Evolutionary conservation across 805 yeast species (phyloP).

Genomic region (Teunomyces funiuensis): DNA sequence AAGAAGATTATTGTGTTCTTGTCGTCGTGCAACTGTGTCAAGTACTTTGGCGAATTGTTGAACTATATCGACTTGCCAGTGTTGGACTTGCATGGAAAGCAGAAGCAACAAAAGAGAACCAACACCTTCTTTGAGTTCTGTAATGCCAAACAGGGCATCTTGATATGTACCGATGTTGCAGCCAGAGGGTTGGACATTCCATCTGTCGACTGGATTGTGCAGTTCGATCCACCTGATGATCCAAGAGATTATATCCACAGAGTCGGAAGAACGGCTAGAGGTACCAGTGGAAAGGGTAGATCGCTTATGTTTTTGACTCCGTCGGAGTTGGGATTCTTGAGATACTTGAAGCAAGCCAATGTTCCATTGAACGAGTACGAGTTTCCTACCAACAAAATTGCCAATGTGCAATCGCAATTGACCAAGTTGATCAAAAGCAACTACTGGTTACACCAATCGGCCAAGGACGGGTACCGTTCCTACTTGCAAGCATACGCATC

Average conservation of each 20-base stretch:
- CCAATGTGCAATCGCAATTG: slow-evolving; percentile 92
- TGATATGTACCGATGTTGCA: slow-evolving; percentile 97
- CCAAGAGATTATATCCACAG: slow-evolving; percentile 99
- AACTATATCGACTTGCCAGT: slow-evolving; percentile 98
- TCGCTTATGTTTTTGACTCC: slow-evolving; percentile 95
- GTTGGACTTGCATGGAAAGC: slow-evolving; percentile 94
- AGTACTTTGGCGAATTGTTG: slow-evolving; percentile 89
- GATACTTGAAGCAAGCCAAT: slow-evolving; percentile 94
- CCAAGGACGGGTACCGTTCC: slow-evolving; percentile 96
- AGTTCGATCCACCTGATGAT: slow-evolving; percentile 99
- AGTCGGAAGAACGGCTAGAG: slow-evolving; percentile 99
- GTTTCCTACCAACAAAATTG: slow-evolving; percentile 90
- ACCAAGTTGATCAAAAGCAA: slow-evolving; percentile 88
- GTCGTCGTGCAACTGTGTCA: slow-evolving; percentile 96
- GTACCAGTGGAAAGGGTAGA: slow-evolving; percentile 83
- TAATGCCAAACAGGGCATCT: slow-evolving; percentile 91
- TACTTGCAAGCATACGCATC: slow-evolving; percentile 97
- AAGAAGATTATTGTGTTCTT: slow-evolving; percentile 92
- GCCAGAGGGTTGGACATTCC: slow-evolving; percentile 99
- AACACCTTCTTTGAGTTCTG: slow-evolving; percentile 98
- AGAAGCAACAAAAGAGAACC: slow-evolving; percentile 97
- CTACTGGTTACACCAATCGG: slow-evolving; percentile 91
- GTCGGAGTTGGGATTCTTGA: slow-evolving; percentile 86
- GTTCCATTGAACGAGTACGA: slow-evolving; percentile 97
- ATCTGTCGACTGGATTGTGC: slow-evolving; percentile 98